These are phyloP conservation scores for Pyronema domesticum DNA, from an alignment of 495 filamentous ascomycete species.

Conservation along the genomic window DNA sequence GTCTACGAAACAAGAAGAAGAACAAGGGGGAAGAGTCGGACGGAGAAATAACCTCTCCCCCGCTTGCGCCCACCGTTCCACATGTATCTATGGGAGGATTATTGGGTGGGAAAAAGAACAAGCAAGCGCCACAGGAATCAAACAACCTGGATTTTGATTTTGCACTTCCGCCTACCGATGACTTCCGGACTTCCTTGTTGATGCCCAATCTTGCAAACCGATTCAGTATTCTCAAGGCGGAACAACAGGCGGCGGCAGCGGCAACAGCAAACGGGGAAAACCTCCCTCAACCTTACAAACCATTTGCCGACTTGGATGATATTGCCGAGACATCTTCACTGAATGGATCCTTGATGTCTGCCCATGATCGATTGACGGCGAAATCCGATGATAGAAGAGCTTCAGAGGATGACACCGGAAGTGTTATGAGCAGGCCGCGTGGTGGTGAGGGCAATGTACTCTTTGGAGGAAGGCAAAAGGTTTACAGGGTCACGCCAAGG, in stretches of 20 bases:
- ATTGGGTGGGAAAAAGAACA: constrained; percentile 30
- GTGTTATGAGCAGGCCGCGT: constrained; percentile 69
- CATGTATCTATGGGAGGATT: constrained; percentile 35
- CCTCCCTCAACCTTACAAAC: constrained; percentile 27
- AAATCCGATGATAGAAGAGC: constrained; percentile 35
- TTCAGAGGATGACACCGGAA: constrained; percentile 45
- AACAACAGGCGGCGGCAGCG: constrained; percentile 14
- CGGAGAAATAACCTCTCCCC: background rate
- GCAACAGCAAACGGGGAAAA: constrained; percentile 18
- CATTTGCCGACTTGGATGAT: constrained; percentile 44
- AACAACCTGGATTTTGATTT: constrained; percentile 54
- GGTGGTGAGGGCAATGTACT: constrained; percentile 81
- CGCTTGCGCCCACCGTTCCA: constrained; percentile 28
- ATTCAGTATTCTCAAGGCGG: constrained; percentile 66
- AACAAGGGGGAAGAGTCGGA: constrained; percentile 39
- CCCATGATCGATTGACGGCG: constrained; percentile 14
- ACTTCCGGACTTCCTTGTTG: constrained; percentile 91
- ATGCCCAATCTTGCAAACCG: constrained; percentile 90
- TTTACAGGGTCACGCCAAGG: constrained; percentile 68
- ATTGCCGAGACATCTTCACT: constrained; percentile 81
- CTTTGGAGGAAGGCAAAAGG: constrained; percentile 90
- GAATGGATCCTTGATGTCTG: constrained; percentile 45
- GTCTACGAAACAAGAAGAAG: constrained; percentile 55
- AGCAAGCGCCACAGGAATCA: constrained; percentile 29
- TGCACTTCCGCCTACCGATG: constrained; percentile 63